phyloP scores from a whole-genome alignment of 2,329 filamentous ascomycete species.

The Westerdykella ornata region DNA sequence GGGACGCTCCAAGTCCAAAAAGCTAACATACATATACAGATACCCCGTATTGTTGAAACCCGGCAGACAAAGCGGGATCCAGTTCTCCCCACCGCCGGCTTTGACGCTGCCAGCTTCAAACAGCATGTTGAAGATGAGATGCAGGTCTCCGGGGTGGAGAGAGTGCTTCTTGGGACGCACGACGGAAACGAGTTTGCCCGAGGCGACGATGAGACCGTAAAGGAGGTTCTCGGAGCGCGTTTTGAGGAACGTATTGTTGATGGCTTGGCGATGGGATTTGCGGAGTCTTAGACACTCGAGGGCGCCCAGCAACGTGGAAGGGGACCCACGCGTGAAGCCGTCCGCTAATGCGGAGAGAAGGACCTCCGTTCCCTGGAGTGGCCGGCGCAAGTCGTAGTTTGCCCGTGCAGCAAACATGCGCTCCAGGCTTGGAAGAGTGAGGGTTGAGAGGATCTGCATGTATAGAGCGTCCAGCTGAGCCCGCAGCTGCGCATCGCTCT shows the following conservation, averaged over 20 bases:
- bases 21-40: constrained; percentile 98
- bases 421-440: constrained; percentile 80
- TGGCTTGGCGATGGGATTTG: constrained; percentile 76
- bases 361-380: constrained; percentile 83
- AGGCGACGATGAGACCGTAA: constrained; percentile 89
- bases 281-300: constrained; percentile 89
- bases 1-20: constrained; percentile 59
- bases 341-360: constrained; percentile 88
- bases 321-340: constrained; percentile 87
- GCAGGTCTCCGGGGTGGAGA: constrained; percentile 87
- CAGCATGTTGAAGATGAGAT: constrained; percentile 98
- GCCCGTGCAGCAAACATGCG: constrained; percentile 84
- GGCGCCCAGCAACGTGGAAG: constrained; percentile 79
- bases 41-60: constrained; percentile 97
- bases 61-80: constrained; percentile 92
- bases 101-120: constrained; percentile 92
- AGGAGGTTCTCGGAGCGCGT: constrained; percentile 70
- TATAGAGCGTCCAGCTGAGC: constrained; percentile 89
- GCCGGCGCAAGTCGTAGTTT: constrained; percentile 86
- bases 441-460: constrained; percentile 94
- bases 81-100: constrained; percentile 89
- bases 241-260: constrained; percentile 83
- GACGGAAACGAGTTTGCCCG: constrained; percentile 87
- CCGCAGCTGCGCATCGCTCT: constrained; percentile 82
- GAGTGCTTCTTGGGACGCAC: constrained; percentile 91